Percentiles rank a stretch among this genome's conserved stretches.
Evolutionary conservation across 2,329 filamentous ascomycete genomes (phyloP).

Genomic region (Diaporthe aspalathi): DNA sequence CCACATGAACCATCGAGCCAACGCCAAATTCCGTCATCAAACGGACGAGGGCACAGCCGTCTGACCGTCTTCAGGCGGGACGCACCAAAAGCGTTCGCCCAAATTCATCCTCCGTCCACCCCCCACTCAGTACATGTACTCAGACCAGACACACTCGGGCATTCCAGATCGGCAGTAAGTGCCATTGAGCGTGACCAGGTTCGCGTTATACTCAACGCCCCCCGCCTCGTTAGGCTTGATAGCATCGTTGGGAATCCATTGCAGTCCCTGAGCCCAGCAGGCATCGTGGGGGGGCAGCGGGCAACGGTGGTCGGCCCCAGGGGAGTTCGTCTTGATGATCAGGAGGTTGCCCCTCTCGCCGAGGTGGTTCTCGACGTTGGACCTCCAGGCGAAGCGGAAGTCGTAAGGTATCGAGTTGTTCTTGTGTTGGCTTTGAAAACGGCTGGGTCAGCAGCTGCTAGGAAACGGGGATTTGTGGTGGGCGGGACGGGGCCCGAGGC

Average conservation of each 20-base stretch:
- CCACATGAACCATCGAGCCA: too few relatives aligned
- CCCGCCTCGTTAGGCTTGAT: conserved; percentile 1
- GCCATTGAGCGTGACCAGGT: background rate
- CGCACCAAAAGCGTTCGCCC: background rate
- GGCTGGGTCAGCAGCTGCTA: background rate
- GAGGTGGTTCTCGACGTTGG: background rate
- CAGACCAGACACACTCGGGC: conserved; percentile 31
- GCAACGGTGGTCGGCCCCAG: conserved; percentile 21
- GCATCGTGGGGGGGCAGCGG: conserved; percentile 26
- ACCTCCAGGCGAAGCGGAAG: conserved; percentile 31
- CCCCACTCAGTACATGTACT: conserved; percentile 31
- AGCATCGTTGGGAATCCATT: conserved; percentile 11
- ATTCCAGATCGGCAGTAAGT: conserved; percentile 33
- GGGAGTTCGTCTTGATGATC: conserved; percentile 30
- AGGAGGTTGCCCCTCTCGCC: conserved; percentile 3
- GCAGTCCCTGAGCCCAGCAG: conserved; percentile 34
- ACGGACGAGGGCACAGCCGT: too few relatives aligned
- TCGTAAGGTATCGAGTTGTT: conserved; percentile 1
- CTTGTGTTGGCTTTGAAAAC: background rate
- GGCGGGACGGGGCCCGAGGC: background rate
- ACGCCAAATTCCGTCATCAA: background rate
- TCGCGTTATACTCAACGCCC: conserved; percentile 9
- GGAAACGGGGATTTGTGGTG: too few relatives aligned
- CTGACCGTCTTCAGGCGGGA: background rate
- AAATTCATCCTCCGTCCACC: background rate